Evolutionary conservation across 257 asterid genomes (phyloP).

Genomic region (Przewalskia tangutica): DNA sequence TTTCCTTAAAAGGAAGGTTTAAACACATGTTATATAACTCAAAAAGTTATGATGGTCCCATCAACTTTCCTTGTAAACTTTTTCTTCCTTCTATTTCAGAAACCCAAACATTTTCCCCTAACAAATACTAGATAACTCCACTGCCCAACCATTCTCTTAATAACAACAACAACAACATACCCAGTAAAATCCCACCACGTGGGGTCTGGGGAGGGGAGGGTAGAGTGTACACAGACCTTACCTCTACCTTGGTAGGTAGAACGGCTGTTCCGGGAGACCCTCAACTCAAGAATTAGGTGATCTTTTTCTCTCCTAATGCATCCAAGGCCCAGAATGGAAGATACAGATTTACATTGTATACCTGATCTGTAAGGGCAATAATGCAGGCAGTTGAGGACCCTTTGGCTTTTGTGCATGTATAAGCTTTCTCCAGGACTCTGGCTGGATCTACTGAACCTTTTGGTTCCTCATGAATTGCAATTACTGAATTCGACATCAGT

Average conservation of each 20-base stretch:
- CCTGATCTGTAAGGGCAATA: slow-evolving; percentile 84
- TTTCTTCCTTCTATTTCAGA: background rate
- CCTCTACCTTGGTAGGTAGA: too few species aligned
- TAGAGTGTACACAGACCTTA: too few species aligned
- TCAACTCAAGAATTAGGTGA: too few species aligned
- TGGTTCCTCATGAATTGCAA: slow-evolving; percentile 71
- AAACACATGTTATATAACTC: background rate
- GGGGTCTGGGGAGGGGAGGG: too few species aligned
- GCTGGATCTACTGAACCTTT: slow-evolving; percentile 76
- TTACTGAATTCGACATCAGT: slow-evolving; percentile 74
- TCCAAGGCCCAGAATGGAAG: background rate
- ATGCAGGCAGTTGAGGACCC: slow-evolving; percentile 98
- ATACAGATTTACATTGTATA: slow-evolving; percentile 1
- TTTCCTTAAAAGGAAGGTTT: background rate
- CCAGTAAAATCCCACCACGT: too few species aligned
- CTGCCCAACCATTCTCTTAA: background rate
- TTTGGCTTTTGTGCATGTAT: slow-evolving; percentile 53
- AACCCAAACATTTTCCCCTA: background rate
- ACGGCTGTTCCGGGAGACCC: too few species aligned
- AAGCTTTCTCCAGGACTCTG: slow-evolving; percentile 81
- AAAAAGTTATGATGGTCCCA: background rate
- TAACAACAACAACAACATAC: too few species aligned
- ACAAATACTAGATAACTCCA: background rate
- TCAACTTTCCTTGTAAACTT: background rate
- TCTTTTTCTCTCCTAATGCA: background rate